phyloP scores from a whole-genome alignment of 208 protist genomes.

The Leishmania aethiopica region DNA sequence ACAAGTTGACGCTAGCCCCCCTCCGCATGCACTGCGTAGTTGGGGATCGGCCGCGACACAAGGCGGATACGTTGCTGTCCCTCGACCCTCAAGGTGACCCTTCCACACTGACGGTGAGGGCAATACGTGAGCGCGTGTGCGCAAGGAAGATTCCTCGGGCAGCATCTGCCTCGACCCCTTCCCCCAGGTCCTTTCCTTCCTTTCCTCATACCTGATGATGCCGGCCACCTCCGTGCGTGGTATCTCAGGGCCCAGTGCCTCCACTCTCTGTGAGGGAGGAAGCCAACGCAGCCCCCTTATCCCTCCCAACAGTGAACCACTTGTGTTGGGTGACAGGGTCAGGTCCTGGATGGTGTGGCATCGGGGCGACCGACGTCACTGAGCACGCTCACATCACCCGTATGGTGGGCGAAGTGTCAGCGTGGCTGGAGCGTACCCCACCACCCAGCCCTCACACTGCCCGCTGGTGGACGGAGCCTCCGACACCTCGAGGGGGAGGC shows the following conservation, averaged over 20 bases:
- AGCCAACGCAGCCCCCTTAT: neutral
- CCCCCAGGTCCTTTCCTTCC: neutral
- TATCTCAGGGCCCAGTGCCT: neutral
- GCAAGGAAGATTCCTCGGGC: neutral
- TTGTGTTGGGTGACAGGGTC: neutral
- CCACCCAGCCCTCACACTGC: neutral
- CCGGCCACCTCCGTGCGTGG: too few relatives aligned
- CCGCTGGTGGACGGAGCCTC: neutral
- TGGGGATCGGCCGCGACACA: neutral
- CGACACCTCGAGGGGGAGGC: neutral
- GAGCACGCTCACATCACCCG: neutral
- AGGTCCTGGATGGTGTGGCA: neutral
- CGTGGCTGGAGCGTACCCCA: neutral
- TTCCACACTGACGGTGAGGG: too few relatives aligned
- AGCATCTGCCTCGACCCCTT: neutral
- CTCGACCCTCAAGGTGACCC: neutral
- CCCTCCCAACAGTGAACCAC: too few relatives aligned
- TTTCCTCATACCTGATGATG: neutral
- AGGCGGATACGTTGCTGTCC: neutral
- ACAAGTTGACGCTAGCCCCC: neutral
- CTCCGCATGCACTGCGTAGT: neutral
- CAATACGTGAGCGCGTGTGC: too few relatives aligned
- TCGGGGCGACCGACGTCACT: neutral
- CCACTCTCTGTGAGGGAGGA: neutral
- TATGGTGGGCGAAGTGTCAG: neutral